Evolutionary conservation across 2,329 filamentous ascomycete species (phyloP).

Genomic region (Emmonsia crescens): DNA sequence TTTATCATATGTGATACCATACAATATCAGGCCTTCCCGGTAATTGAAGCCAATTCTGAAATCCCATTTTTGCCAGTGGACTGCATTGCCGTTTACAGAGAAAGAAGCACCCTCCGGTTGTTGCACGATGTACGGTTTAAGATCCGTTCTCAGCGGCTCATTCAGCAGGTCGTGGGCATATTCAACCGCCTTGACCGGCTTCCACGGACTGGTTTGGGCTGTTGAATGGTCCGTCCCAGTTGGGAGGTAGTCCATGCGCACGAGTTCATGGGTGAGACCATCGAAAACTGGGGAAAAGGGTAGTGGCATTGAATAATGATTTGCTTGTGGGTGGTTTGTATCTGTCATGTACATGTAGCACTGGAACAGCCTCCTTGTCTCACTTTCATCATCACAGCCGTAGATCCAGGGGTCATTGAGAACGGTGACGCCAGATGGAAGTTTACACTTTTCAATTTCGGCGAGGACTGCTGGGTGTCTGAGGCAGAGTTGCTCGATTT

Average conservation of each 20-base stretch:
- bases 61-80: slow-evolving; percentile 58
- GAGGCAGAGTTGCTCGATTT: slow-evolving; percentile 47
- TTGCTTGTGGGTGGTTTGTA: slow-evolving; percentile 52
- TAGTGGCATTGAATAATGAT: slow-evolving; percentile 58
- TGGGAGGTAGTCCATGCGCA: slow-evolving; percentile 59
- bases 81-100: slow-evolving; percentile 43
- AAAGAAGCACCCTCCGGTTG: slow-evolving; percentile 57
- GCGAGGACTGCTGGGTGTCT: slow-evolving; percentile 46
- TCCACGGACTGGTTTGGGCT: slow-evolving; percentile 46
- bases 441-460: slow-evolving; percentile 48
- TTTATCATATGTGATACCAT: slow-evolving; percentile 53
- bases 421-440: slow-evolving; percentile 47
- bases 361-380: slow-evolving; percentile 30
- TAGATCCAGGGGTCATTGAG: slow-evolving; percentile 62
- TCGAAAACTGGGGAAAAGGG: slow-evolving; percentile 59
- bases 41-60: slow-evolving; percentile 53
- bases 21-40: slow-evolving; percentile 56
- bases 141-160: slow-evolving; percentile 48
- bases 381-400: slow-evolving; percentile 34
- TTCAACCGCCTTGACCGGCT: slow-evolving; percentile 41
- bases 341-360: slow-evolving; percentile 48
- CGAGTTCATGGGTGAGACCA: slow-evolving; percentile 50
- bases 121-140: slow-evolving; percentile 54
- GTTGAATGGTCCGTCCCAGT: slow-evolving; percentile 53
- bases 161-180: slow-evolving; percentile 54